Base-by-base conservation (phyloP, 495 filamentous ascomycete genomes). In the Terfezia claveryi region DNA sequence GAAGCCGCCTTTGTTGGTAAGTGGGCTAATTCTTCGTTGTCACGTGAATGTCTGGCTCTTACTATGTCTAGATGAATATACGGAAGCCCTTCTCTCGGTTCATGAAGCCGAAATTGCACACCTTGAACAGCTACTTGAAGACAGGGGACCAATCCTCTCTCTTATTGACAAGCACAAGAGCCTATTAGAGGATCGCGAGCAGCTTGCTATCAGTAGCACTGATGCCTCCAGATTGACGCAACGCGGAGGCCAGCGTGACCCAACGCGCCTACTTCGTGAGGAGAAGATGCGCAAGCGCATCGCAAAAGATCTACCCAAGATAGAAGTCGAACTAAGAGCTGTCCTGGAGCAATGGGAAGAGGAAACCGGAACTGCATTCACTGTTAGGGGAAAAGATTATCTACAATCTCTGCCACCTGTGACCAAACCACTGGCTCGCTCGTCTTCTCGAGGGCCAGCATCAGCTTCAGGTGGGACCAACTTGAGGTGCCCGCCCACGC, bases 231-330 rank as follows among this genome's bases (percentile, higher is more conserved):
- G 91, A 27, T 73, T 99, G 12, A 84, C 95, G 79, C 75, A 76
- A 57, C 83, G 87, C 41, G 88, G 88, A 2, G 79, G 81, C 55
- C 80, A 78, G 62, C 82, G 91, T 61, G 91, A 99, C 67, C 91
- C 91, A 0, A 87, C 85, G 32, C 86, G 92, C 67, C 73, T 99
- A n/a, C 71, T 99, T 36, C 76, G 91, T 23, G 91, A 99, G 64
- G 91, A 99, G 71, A 96, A 94, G 74, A 91, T 94, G 85, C 78
- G 91, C 44, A 99, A 96, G 75, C 73, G 87, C 27, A 93, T 96
- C 56, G 74, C 86, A 14, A 95, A 95, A 68, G 91, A 99, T 59
- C 73, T 99, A 49, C 91, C 91, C 7, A 96, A 91, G 68, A 73
- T 99, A 14, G 83, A 87, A 54, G 73, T 73, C 0, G 87, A 96